Conservation (phyloP, 208 protist species). For the Crithidia mellificae region DNA sequence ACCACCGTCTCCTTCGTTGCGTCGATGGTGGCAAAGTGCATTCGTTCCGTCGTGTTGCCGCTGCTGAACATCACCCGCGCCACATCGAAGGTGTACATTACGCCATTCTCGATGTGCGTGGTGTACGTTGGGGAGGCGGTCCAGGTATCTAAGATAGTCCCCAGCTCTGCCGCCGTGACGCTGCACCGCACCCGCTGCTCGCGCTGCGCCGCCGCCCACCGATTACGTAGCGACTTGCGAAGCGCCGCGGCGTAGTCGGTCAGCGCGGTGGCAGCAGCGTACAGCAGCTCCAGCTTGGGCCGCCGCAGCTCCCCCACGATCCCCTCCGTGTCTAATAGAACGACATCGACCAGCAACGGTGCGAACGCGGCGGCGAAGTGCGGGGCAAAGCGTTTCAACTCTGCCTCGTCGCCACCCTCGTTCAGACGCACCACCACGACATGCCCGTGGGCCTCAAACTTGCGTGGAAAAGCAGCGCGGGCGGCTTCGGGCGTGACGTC, state of each 20-base stretch:
- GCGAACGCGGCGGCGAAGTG: constrained; percentile 66
- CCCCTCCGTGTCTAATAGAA: constrained; percentile 69
- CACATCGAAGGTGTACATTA: constrained; percentile 90
- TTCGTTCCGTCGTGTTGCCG: constrained; percentile 92
- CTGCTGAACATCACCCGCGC: constrained; percentile 90
- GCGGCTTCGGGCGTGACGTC: constrained; percentile 25
- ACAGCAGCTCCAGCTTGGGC: constrained; percentile 57
- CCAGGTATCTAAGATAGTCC: constrained; percentile 26
- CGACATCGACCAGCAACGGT: constrained; percentile 68
- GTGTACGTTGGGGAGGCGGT: constrained; percentile 67
- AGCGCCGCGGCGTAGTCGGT: constrained; percentile 16
- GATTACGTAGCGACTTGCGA: constrained; percentile 12
- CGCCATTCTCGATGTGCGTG: constrained; percentile 87
- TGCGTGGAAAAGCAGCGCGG: constrained; percentile 56
- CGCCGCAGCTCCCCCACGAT: constrained; percentile 78
- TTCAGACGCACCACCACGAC: constrained; percentile 85
- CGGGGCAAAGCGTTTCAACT: constrained; percentile 43
- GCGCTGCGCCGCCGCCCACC: constrained; percentile 9
- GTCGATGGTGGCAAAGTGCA: constrained; percentile 75
- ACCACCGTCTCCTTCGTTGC: constrained; percentile 84
- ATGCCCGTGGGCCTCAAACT: constrained; percentile 82
- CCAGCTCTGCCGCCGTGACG: constrained; percentile 25
- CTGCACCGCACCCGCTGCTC: not conserved
- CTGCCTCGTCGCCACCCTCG: constrained; percentile 35
- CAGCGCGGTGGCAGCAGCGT: constrained; percentile 10